Evolutionary conservation across 164 flowering plant genomes (phyloP).

Genomic region (Dillenia suffruticosa): DNA sequence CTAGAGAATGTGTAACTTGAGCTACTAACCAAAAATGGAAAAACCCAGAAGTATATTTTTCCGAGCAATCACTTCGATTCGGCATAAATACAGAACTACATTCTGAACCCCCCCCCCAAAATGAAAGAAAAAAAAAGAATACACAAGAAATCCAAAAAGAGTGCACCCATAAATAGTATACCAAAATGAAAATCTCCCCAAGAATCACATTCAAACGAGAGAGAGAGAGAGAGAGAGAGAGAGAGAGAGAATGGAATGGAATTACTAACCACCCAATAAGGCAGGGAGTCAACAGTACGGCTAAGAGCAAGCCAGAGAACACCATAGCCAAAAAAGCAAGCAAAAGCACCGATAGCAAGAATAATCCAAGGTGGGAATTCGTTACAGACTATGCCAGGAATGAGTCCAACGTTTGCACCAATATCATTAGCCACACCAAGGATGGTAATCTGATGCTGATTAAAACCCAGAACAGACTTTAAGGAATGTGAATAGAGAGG

Average conservation of each 20-base stretch:
- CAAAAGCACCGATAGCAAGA: conserved; percentile 42
- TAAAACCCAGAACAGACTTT: conserved; percentile 72
- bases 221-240: background rate
- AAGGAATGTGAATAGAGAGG: conserved; percentile 72
- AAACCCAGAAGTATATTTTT: no score
- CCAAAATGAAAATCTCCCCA: background rate
- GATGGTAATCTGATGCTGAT: conserved; percentile 67
- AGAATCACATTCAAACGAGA: background rate
- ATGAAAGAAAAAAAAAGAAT: background rate
- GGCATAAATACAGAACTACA: no score
- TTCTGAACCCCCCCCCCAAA: background rate
- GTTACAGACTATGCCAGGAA: conserved; percentile 69
- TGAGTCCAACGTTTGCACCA: conserved; percentile 72
- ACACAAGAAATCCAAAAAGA: background rate
- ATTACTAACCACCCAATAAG: conserved; percentile 63
- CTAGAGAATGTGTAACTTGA: conserved; percentile 39
- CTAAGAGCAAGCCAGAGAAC: conserved; percentile 68
- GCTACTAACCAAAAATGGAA: no score
- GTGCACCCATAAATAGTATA: background rate
- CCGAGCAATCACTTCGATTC: no score
- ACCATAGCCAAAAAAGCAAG: conserved; percentile 72
- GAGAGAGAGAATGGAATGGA: conserved; percentile 2
- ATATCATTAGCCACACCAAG: conserved; percentile 84
- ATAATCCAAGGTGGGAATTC: conserved; percentile 74
- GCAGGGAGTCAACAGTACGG: conserved; percentile 46